Base-by-base conservation (phyloP, 2,329 filamentous ascomycete species). In the Cylindrodendrum hubeiense region DNA sequence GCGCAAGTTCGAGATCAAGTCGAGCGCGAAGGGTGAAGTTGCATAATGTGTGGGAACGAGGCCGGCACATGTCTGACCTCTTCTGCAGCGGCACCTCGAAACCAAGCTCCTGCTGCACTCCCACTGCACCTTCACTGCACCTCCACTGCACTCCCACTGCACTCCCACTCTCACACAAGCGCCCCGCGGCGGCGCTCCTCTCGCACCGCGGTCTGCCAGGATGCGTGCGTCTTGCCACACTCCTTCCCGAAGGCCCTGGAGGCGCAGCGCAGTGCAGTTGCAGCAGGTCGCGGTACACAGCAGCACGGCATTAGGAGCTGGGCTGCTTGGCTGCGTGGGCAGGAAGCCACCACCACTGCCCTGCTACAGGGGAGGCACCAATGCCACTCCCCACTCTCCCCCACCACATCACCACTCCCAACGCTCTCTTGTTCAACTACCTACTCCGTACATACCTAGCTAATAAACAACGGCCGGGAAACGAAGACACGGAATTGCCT, bases 41-140 rank as follows among this genome's bases (percentile, higher is more conserved):
- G 43, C 19, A 24, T 22, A 17, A 46, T 33, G 30, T 39, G 8
- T 51, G 49, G 55, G 44, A 59, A 51, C 46, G 37, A 59, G 34
- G 46, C 19, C 56, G 56, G 56, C 56, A 59, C 56, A 60, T 60
- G 56, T 41, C 55, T 58, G 34, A 24, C 34, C 9, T 41, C 54
- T 50, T 58, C 56, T 51, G 46, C 46, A 59, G 43, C 56, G 46
- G 34, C 47, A 59, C 37, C 28, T 51, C 37, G 46, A 43, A 56
- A 24, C 41, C 41, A 56, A 47, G 26, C 24, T 28, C 49, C 22
- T 37, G 12, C 46, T 49, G 43, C 43, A 46, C 17, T 15, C 22
- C 9, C 21, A 17, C 43, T 8, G 24, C 24, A 21, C 43, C n/a
- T n/a, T n/a, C n/a, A n/a, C n/a, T n/a, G n/a, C 39, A 43, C 3